phyloP scores from a whole-genome alignment of 352 stramenopile genomes.

The Halophytophthora polymorphica region DNA sequence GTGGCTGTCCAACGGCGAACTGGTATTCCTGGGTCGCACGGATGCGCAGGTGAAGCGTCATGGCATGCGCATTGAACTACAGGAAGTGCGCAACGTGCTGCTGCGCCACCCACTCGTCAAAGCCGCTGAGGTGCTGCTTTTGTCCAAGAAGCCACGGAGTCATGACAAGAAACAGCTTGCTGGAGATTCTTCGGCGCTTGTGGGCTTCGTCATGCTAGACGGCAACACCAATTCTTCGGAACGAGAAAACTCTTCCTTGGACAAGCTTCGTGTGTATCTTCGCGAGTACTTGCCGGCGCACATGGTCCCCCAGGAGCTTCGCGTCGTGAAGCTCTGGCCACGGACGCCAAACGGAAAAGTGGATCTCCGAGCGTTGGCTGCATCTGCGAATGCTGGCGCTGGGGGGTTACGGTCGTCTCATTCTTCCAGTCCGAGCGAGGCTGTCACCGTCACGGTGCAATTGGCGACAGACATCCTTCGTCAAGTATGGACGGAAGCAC shows the following conservation, averaged over 20 bases:
- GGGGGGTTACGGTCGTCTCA: not conserved
- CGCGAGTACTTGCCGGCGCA: constrained; percentile 41
- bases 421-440: not conserved
- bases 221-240: constrained; percentile 2
- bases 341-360: constrained; percentile 77
- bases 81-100: constrained; percentile 70
- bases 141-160: constrained; percentile 13
- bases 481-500: constrained; percentile 49
- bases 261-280: constrained; percentile 24
- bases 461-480: constrained; percentile 38
- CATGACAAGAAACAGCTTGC: constrained; percentile 6
- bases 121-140: constrained; percentile 45
- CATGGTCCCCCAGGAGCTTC: constrained; percentile 63
- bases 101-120: constrained; percentile 31
- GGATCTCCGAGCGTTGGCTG: constrained; percentile 39
- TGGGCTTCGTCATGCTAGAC: constrained; percentile 47
- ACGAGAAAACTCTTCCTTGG: constrained; percentile 6
- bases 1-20: constrained; percentile 38
- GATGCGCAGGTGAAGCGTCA: constrained; percentile 81
- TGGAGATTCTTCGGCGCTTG: constrained; percentile 22
- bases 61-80: constrained; percentile 79
- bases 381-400: not conserved
- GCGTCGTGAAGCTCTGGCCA: constrained; percentile 42
- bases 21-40: constrained; percentile 65
- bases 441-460: constrained; percentile 14